A percentile compares a stretch with the other conserved stretches of the same genome.
Evolutionary conservation across 371 early-diverging fungal genomes (phyloP).

Genomic region (Zopfochytrium polystomum): DNA sequence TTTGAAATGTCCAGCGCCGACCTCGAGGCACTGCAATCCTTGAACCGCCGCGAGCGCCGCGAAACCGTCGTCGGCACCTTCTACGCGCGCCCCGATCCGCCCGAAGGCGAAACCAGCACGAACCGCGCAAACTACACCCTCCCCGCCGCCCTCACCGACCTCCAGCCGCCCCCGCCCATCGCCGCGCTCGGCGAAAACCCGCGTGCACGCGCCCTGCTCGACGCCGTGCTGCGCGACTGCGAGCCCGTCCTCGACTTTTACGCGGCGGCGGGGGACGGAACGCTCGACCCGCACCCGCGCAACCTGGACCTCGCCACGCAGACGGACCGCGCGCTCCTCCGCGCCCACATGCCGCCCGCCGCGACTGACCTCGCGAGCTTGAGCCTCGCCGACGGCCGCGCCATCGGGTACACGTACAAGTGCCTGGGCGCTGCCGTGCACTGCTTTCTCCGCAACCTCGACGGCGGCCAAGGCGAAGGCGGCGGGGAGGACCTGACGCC

Average conservation of each 20-base stretch:
- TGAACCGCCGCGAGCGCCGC: neutral
- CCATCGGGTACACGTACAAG: conserved; percentile 56
- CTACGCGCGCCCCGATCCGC: neutral
- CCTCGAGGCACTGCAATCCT: no score
- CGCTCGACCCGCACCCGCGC: neutral
- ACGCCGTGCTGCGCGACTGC: neutral
- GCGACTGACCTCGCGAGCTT: neutral
- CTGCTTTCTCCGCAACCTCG: conserved; percentile 32
- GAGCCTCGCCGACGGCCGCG: conserved; percentile 41
- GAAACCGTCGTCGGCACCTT: neutral
- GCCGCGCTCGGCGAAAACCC: conserved; percentile 1
- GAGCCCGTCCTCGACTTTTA: neutral
- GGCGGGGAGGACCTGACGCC: conserved; percentile 43
- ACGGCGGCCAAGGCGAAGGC: neutral
- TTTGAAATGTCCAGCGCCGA: no score
- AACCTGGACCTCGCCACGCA: neutral
- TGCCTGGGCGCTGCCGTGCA: conserved; percentile 57
- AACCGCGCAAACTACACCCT: neutral
- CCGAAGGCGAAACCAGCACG: neutral
- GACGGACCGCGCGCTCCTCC: neutral
- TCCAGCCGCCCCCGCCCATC: conserved; percentile 34
- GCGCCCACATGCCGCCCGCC: no score
- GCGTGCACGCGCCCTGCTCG: neutral
- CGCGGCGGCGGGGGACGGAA: no score
- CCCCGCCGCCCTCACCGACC: conserved; percentile 14